A percentile compares a stretch with the other conserved stretches of the same genome.
Evolutionary conservation across 306 rosid genomes (phyloP).

Genomic region (Trifolium fragiferum): DNA sequence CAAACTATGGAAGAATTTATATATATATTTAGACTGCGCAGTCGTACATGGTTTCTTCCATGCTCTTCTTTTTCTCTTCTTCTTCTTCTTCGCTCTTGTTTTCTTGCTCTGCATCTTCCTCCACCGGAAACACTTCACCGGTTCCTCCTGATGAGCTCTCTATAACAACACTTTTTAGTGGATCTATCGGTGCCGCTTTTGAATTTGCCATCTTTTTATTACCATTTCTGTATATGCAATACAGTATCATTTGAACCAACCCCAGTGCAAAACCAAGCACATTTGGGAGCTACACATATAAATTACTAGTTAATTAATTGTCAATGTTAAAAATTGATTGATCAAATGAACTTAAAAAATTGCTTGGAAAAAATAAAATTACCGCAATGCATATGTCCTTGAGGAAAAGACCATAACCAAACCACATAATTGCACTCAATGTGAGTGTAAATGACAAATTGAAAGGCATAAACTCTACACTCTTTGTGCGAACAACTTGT

Average conservation of each 20-base stretch:
- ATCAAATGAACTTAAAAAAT: background rate
- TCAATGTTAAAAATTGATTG: background rate
- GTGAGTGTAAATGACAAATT: conserved; percentile 77
- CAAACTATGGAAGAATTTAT: background rate
- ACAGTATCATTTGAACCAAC: conserved; percentile 73
- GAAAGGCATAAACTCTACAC: conserved; percentile 89
- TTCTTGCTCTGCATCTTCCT: background rate
- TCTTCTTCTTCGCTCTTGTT: background rate
- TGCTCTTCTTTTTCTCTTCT: background rate
- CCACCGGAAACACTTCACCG: conserved; percentile 2
- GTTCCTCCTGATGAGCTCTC: conserved; percentile 3
- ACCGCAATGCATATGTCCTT: conserved; percentile 83
- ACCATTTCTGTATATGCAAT: conserved; percentile 61
- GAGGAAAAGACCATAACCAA: conserved; percentile 74
- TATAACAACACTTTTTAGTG: conserved; percentile 37
- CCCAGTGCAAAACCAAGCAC: conserved; percentile 74
- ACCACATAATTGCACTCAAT: conserved; percentile 87
- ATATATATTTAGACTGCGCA: background rate
- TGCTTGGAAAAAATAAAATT: background rate
- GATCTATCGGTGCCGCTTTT: background rate
- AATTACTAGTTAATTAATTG: background rate
- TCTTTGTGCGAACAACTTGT: conserved; percentile 73
- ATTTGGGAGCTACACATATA: conserved; percentile 68
- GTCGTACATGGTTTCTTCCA: background rate
- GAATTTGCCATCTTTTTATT: conserved; percentile 26